Percentiles rank a stretch among this genome's conserved stretches.
Conservation (phyloP, 257 asterid genomes). For the Phtheirospermum japonicum region DNA sequence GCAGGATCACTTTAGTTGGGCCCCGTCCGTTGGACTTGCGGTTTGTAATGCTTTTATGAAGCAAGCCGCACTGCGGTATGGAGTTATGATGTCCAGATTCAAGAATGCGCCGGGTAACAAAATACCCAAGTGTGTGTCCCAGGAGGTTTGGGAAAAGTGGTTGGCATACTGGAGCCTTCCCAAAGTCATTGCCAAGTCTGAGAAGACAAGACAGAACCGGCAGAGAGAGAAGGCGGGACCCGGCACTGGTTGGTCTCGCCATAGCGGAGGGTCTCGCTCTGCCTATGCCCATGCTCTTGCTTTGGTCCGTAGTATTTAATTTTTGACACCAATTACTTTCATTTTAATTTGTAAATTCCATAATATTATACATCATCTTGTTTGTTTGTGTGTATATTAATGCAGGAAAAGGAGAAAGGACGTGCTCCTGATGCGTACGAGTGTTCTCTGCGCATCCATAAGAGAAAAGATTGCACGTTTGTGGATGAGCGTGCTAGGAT, state of each 20-base stretch:
- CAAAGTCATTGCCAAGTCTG: neutral
- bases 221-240: neutral
- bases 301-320: no score
- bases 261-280: no score
- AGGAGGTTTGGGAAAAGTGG: no score
- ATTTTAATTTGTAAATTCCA: no score
- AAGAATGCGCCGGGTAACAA: neutral
- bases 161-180: no score
- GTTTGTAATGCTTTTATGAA: neutral
- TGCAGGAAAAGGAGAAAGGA: no score
- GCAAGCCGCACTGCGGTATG: neutral
- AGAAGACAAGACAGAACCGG: no score
- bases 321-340: no score
- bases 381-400: no score
- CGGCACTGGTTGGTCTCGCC: no score
- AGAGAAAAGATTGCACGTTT: neutral
- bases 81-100: neutral
- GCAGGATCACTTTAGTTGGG: neutral
- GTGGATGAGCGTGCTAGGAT: constrained; percentile 3
- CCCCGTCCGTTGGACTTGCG: neutral
- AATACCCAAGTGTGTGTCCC: neutral
- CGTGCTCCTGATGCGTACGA: neutral
- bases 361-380: no score
- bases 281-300: no score
- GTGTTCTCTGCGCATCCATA: neutral